These are phyloP conservation scores for Prunus davidiana DNA, from an alignment of 306 rosid genomes.

Conservation along the genomic window DNA sequence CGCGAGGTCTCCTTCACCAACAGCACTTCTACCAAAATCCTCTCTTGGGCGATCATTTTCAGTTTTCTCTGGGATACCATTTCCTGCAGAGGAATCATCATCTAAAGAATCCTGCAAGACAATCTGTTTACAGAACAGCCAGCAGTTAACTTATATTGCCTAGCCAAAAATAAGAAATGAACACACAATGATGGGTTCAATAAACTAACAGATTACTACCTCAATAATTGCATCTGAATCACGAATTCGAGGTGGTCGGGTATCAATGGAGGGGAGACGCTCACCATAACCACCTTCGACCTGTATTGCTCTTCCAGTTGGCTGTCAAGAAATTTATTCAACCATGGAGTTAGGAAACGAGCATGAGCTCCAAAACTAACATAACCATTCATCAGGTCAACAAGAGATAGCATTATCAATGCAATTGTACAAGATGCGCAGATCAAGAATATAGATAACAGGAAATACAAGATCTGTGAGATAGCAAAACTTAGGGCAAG, in stretches of 20 bases:
- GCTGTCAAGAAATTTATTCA: constrained; percentile 57
- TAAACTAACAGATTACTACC: constrained; percentile 46
- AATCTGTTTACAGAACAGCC: constrained; percentile 58
- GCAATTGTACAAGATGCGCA: not conserved
- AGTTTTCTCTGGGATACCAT: constrained; percentile 43
- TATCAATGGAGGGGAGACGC: constrained; percentile 94
- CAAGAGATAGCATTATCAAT: not conserved
- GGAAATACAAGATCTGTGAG: not conserved
- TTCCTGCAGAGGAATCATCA: constrained; percentile 75
- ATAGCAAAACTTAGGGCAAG: not conserved
- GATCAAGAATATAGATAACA: not conserved
- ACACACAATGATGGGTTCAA: not conserved
- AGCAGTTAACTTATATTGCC: constrained; percentile 21
- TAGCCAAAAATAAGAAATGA: constrained; percentile 11
- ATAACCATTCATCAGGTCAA: not conserved
- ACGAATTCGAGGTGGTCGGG: constrained; percentile 89
- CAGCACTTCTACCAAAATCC: constrained; percentile 49
- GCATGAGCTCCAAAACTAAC: not conserved
- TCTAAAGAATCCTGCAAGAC: constrained; percentile 83
- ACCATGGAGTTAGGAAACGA: constrained; percentile 12
- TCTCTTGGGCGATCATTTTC: constrained; percentile 53
- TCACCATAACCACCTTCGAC: constrained; percentile 98
- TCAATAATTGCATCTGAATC: constrained; percentile 98
- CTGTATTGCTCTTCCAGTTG: constrained; percentile 98
- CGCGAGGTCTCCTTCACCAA: constrained; percentile 43